Base-by-base conservation (phyloP, 345 rosid genomes). In the Camelina hispida region DNA sequence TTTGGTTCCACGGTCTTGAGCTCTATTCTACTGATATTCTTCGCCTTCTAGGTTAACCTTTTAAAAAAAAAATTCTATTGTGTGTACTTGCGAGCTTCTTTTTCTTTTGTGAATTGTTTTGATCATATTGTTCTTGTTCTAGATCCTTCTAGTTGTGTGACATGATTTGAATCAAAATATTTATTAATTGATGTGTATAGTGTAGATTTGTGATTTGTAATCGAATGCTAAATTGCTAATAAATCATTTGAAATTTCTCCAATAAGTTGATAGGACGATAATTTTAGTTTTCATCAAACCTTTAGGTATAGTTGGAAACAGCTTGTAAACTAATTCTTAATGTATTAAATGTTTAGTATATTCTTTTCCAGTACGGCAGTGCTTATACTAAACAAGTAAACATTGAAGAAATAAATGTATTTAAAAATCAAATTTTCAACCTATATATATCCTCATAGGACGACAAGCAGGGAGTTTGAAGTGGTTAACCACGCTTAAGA, bases 1-100 rank as follows among this genome's bases (percentile, higher is more conserved):
- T 62, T 40, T 13, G 61, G 62, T 62, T 72, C 43, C 20, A 12
- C 42, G 7, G 44, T 50, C 40, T 38, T 50, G 17, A 71, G 40
- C 43, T 72, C 38, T 20, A 12, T 72, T 18, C 17, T 72, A 13
- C 16, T 72, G 18, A 72, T 62, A 11, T 50, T 10, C 52, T 37
- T 37, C 6, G 32, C 76, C 10, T 72, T 37, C 32, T 61, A 61
- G 23, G 15, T 20, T 11, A 42, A 50, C 52, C 4, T 9, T 8
- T 9, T 1, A n/a, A n/a, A n/a, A n/a, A n/a, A n/a, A n/a, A n/a
- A n/a, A 12, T 16, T 30, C 32, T 30, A 3, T 47, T 1, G 34
- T 32, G 18, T 65, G 28, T 32, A 12, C 32, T 32, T 66, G 44
- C 35, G 23, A 71, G 9, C 13, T 3, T 6, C 2, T 12, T 12